phyloP scores from a whole-genome alignment of 305 asterid species.

The Andrographis paniculata region DNA sequence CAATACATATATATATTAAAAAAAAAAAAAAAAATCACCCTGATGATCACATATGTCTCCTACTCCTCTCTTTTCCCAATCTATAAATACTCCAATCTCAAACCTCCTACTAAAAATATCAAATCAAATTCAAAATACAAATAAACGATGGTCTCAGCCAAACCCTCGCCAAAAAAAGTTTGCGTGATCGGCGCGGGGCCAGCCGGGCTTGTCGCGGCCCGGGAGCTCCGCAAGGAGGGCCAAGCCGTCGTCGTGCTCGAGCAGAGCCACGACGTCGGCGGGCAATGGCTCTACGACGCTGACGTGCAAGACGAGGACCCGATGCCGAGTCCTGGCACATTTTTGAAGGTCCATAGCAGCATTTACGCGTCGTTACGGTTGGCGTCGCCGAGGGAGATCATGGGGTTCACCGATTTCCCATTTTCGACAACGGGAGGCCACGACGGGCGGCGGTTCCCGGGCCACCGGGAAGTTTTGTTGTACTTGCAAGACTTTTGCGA shows the following conservation, averaged over 20 bases:
- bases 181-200: slow-evolving; percentile 54
- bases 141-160: too few species aligned
- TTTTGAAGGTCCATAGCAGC: slow-evolving; percentile 60
- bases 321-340: slow-evolving; percentile 17
- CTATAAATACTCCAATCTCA: too few species aligned
- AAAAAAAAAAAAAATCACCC: too few species aligned
- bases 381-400: slow-evolving; percentile 63
- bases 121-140: too few species aligned
- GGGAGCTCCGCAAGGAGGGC: slow-evolving; percentile 51
- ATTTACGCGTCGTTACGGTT: slow-evolving; percentile 55
- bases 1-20: too few species aligned
- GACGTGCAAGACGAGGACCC: slow-evolving; percentile 31
- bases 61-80: too few species aligned
- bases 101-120: too few species aligned
- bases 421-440: slow-evolving; percentile 45
- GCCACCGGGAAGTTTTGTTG: slow-evolving; percentile 58
- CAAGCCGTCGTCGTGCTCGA: slow-evolving; percentile 48
- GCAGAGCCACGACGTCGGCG: slow-evolving; percentile 54
- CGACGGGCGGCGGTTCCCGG: slow-evolving; percentile 77
- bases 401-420: slow-evolving; percentile 87
- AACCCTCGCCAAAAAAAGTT: slow-evolving; percentile 13
- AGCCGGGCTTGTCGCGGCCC: slow-evolving; percentile 43
- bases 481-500: slow-evolving; percentile 72
- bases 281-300: slow-evolving; percentile 53
- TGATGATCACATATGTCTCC: too few species aligned